Percentiles rank a stretch among this genome's conserved stretches.
These are phyloP conservation scores for Podaxis mareebaensis DNA, from an alignment of 768 basidiomycete species.

Conservation along the genomic window DNA sequence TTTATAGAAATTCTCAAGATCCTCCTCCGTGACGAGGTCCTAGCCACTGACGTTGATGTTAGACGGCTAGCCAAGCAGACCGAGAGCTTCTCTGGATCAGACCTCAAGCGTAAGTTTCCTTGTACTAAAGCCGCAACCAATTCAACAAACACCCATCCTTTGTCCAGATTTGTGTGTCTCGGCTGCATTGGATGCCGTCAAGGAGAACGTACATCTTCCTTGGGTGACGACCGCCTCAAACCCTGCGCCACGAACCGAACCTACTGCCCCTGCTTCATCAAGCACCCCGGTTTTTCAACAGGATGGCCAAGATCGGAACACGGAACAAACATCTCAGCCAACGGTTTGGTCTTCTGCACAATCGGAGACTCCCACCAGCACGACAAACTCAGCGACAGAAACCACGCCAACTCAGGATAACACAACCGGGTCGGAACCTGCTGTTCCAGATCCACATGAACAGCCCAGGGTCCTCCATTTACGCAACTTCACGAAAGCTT, in stretches of 20 bases:
- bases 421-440: neutral
- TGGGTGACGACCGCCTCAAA: slow-evolving; percentile 48
- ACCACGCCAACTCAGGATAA: neutral
- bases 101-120: slow-evolving; percentile 81
- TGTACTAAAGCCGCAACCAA: neutral
- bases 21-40: slow-evolving; percentile 75
- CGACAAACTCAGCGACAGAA: neutral
- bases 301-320: slow-evolving; percentile 9
- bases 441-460: slow-evolving; percentile 2
- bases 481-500: slow-evolving; percentile 79
- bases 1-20: slow-evolving; percentile 82
- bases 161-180: slow-evolving; percentile 84
- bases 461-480: slow-evolving; percentile 28
- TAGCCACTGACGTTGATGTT: slow-evolving; percentile 66
- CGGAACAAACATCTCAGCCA: slow-evolving; percentile 14
- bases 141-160: slow-evolving; percentile 14
- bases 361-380: neutral
- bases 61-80: slow-evolving; percentile 66
- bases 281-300: neutral
- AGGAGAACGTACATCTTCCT: slow-evolving; percentile 79
- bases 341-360: neutral
- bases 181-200: slow-evolving; percentile 89
- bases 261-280: neutral
- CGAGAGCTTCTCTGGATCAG: slow-evolving; percentile 90
- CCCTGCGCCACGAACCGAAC: neutral